Conservation (phyloP, 345 rosid genomes). For the Gossypium longicalyx region DNA sequence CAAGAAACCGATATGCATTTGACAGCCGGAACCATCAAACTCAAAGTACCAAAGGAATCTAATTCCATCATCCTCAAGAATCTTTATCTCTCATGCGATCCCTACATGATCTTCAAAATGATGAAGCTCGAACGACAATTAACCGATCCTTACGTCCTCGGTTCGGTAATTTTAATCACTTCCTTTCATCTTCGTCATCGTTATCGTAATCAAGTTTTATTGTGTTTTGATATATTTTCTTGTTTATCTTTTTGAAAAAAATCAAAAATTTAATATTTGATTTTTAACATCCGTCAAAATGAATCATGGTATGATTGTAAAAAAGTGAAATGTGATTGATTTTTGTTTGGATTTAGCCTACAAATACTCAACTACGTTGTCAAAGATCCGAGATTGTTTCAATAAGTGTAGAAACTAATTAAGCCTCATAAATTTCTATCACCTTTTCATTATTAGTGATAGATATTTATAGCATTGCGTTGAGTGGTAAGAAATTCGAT, state of each 20-base stretch:
- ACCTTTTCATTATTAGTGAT: neutral
- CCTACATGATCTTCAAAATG: constrained; percentile 45
- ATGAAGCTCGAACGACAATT: constrained; percentile 18
- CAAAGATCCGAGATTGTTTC: neutral
- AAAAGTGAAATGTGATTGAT: neutral
- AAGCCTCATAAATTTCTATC: neutral
- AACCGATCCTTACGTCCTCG: constrained; percentile 23
- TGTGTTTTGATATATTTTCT: no score
- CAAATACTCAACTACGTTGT: neutral
- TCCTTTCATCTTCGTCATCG: neutral
- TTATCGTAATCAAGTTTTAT: neutral
- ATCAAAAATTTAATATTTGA: no score
- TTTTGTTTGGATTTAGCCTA: neutral
- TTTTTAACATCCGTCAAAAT: neutral
- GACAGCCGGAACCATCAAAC: constrained; percentile 24
- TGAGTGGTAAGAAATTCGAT: no score
- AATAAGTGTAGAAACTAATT: neutral
- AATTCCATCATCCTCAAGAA: constrained; percentile 47
- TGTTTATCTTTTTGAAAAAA: no score
- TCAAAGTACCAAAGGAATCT: constrained; percentile 21
- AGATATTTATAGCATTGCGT: no score
- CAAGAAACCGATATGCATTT: constrained; percentile 45
- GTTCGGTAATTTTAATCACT: constrained; percentile 23
- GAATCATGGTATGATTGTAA: no score
- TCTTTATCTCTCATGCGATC: constrained; percentile 64